Percentiles rank a stretch among this genome's conserved stretches.
Conservation (phyloP, 2,329 filamentous ascomycete species). For the Aspergillus sclerotialis region DNA sequence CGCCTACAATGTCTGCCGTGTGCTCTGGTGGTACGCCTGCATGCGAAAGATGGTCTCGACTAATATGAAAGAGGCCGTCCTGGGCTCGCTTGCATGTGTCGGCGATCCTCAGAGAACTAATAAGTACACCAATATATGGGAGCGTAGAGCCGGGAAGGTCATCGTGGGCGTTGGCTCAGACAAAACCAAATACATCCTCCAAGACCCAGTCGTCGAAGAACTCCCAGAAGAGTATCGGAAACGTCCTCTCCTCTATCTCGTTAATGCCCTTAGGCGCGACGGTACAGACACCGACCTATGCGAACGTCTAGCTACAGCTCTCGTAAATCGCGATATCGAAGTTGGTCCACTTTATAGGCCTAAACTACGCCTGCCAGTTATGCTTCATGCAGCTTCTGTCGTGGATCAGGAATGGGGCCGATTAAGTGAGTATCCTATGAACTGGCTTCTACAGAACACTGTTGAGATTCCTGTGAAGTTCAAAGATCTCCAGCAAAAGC, state of each 20-base stretch:
- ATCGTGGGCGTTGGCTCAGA: constrained; percentile 24
- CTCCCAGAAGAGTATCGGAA: constrained; percentile 20
- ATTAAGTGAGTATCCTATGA: constrained; percentile 14
- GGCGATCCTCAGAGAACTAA: constrained; percentile 6
- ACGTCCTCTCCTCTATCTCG: constrained; percentile 20
- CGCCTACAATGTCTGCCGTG: constrained; percentile 37
- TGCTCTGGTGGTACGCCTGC: constrained; percentile 44
- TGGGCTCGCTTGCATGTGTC: constrained; percentile 24
- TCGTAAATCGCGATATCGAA: constrained; percentile 24
- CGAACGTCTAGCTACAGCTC: constrained; percentile 15
- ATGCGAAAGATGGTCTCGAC: constrained; percentile 25
- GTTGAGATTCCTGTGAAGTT: constrained; percentile 23
- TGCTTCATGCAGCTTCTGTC: constrained; percentile 28
- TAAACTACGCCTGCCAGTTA: constrained; percentile 17
- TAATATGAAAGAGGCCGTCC: constrained; percentile 27
- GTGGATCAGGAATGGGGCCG: constrained; percentile 29
- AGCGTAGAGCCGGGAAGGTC: constrained; percentile 23
- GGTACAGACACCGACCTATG: constrained; percentile 21
- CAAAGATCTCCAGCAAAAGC: background rate
- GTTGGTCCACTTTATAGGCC: constrained; percentile 16
- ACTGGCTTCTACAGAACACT: constrained; percentile 26
- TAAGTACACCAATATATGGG: constrained; percentile 14
- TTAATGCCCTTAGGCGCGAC: constrained; percentile 9
- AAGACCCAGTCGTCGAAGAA: constrained; percentile 8
- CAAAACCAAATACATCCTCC: constrained; percentile 6